phyloP scores from a whole-genome alignment of 2,329 filamentous ascomycete genomes.

The Sodiomyces alkalinus region DNA sequence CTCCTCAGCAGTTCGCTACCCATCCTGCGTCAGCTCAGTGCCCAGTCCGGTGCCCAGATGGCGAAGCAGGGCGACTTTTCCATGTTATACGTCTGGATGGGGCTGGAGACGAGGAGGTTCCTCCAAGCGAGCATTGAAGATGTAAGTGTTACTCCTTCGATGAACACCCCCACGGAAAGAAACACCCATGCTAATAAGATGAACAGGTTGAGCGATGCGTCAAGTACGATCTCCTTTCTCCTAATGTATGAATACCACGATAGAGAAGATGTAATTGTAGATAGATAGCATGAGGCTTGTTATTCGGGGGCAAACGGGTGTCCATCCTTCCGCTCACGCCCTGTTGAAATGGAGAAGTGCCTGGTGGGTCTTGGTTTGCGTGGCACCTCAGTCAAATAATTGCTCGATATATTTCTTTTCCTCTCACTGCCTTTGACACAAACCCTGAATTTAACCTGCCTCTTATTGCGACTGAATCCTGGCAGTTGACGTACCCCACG shows the following conservation, averaged over 20 bases:
- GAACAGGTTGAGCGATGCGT: slow-evolving; percentile 69
- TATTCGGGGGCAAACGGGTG: no score
- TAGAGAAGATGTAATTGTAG: background rate
- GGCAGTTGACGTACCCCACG: no score
- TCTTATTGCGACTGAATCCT: no score
- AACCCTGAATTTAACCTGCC: no score
- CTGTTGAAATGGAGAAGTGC: no score
- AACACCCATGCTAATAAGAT: background rate
- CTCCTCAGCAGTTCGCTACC: slow-evolving; percentile 75
- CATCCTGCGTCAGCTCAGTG: slow-evolving; percentile 75
- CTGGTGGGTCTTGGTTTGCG: no score
- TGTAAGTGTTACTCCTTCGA: slow-evolving; percentile 37
- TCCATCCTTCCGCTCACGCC: no score
- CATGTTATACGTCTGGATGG: slow-evolving; percentile 85
- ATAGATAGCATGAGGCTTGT: no score
- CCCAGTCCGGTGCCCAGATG: slow-evolving; percentile 57
- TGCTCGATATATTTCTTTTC: no score
- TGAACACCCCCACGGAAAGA: no score
- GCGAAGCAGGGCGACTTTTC: slow-evolving; percentile 60
- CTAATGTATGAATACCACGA: slow-evolving; percentile 50
- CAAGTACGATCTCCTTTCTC: slow-evolving; percentile 76
- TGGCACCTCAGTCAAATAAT: no score
- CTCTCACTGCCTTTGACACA: no score
- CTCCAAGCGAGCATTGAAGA: slow-evolving; percentile 83
- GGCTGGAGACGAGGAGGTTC: slow-evolving; percentile 76